These are phyloP conservation scores for Apostasia ramifera DNA, from an alignment of 106 monocot species.

Conservation along the genomic window DNA sequence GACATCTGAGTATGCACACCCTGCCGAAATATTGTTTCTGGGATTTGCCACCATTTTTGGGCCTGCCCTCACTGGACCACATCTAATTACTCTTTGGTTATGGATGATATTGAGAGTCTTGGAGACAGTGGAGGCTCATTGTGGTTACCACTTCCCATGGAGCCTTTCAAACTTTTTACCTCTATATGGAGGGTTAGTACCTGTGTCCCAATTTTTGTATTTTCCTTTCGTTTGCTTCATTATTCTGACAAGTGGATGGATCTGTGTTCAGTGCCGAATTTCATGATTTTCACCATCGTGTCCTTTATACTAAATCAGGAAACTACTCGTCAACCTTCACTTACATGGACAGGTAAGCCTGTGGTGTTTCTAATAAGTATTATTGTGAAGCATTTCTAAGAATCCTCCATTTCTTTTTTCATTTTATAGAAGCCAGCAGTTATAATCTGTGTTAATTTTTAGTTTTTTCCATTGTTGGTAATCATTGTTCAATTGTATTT, in stretches of 20 bases:
- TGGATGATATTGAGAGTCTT: conserved; percentile 89
- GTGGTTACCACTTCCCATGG: conserved; percentile 95
- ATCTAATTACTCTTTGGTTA: conserved; percentile 82
- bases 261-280: conserved; percentile 39
- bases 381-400: too few relatives aligned
- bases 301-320: conserved; percentile 62
- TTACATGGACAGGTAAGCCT: conserved; percentile 70
- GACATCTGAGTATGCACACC: conserved; percentile 92
- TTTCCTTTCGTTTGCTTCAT: conserved; percentile 9
- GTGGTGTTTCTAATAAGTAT: too few relatives aligned
- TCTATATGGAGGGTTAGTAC: conserved; percentile 81
- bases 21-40: conserved; percentile 87
- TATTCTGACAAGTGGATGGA: conserved; percentile 16
- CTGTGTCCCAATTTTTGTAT: background rate
- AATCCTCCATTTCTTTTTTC: too few relatives aligned
- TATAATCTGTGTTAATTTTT: too few relatives aligned
- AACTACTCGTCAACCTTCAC: conserved; percentile 68
- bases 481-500: too few relatives aligned
- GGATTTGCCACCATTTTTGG: conserved; percentile 88
- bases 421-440: too few relatives aligned
- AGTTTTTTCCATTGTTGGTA: too few relatives aligned
- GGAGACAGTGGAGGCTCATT: conserved; percentile 92
- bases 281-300: conserved; percentile 70
- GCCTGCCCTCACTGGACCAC: conserved; percentile 85
- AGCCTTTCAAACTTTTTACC: conserved; percentile 90